Conservation (phyloP, 1,284 basidiomycete genomes). For the Athelia sp. region DNA sequence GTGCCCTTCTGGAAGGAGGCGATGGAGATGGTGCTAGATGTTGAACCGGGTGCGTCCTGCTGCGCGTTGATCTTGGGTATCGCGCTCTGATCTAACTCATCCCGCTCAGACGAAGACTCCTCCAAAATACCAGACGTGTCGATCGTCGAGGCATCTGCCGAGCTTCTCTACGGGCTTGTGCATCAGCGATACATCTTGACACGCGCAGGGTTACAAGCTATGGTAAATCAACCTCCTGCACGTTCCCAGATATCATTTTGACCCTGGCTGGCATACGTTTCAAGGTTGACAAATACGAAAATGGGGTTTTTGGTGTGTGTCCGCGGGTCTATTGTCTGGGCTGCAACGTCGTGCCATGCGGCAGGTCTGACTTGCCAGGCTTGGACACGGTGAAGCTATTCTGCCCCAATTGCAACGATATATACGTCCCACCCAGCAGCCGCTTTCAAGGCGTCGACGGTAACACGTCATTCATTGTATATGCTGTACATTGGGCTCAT, state of each 20-base stretch:
- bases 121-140: slow-evolving; percentile 92
- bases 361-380: slow-evolving; percentile 94
- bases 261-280: slow-evolving; percentile 1
- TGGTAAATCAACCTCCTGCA: slow-evolving; percentile 57
- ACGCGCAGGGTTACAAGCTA: slow-evolving; percentile 87
- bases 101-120: slow-evolving; percentile 78
- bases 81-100: slow-evolving; percentile 11
- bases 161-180: slow-evolving; percentile 95
- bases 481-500: neutral
- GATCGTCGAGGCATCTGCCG: slow-evolving; percentile 96
- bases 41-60: slow-evolving; percentile 83
- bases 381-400: slow-evolving; percentile 98
- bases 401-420: slow-evolving; percentile 98
- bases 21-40: slow-evolving; percentile 99
- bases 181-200: slow-evolving; percentile 98
- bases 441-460: slow-evolving; percentile 97
- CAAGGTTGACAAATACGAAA: slow-evolving; percentile 95
- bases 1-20: slow-evolving; percentile 99
- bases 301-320: slow-evolving; percentile 89
- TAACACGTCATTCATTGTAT: no score
- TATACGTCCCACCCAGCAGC: slow-evolving; percentile 93
- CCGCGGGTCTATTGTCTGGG: slow-evolving; percentile 93
- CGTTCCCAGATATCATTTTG: neutral
- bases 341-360: slow-evolving; percentile 91
- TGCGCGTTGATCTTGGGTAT: slow-evolving; percentile 7